A percentile compares a stretch with the other conserved stretches of the same genome.
Conservation (phyloP, 495 filamentous ascomycete species). For the Annulohypoxylon bovei region DNA sequence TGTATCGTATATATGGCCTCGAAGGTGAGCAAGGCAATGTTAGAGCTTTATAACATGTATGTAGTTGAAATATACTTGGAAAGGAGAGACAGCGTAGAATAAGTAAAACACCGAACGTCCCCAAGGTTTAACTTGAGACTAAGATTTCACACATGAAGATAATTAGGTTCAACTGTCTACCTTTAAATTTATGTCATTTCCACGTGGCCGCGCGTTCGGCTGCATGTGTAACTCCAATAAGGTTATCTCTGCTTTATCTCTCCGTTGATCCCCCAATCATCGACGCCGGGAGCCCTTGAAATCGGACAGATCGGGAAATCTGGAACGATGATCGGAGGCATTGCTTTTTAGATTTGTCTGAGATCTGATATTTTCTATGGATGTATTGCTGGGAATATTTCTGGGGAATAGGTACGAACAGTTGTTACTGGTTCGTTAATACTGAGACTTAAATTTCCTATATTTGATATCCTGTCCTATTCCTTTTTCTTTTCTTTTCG, state of each 20-base stretch:
- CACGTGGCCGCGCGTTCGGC: conserved; percentile 5
- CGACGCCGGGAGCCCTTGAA: background rate
- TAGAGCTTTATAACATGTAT: background rate
- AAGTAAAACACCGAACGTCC: background rate
- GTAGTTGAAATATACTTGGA: background rate
- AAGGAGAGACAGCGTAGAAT: background rate
- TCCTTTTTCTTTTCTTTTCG: background rate
- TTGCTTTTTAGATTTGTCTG: conserved; percentile 5
- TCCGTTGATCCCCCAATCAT: background rate
- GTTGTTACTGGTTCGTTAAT: background rate
- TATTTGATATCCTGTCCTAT: background rate
- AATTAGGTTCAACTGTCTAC: background rate
- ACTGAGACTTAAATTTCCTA: too few species aligned
- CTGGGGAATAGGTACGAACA: background rate
- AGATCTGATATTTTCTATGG: background rate
- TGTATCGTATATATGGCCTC: background rate
- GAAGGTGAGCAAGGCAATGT: background rate
- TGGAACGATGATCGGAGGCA: background rate
- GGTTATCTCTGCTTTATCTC: conserved; percentile 12
- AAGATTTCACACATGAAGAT: background rate
- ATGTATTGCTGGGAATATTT: background rate
- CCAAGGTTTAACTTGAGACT: background rate
- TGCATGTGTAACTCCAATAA: conserved; percentile 1
- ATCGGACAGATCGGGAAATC: background rate
- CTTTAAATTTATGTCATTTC: background rate